Evolutionary conservation across 495 filamentous ascomycete genomes (phyloP).

Genomic region (Penicillium daleae): DNA sequence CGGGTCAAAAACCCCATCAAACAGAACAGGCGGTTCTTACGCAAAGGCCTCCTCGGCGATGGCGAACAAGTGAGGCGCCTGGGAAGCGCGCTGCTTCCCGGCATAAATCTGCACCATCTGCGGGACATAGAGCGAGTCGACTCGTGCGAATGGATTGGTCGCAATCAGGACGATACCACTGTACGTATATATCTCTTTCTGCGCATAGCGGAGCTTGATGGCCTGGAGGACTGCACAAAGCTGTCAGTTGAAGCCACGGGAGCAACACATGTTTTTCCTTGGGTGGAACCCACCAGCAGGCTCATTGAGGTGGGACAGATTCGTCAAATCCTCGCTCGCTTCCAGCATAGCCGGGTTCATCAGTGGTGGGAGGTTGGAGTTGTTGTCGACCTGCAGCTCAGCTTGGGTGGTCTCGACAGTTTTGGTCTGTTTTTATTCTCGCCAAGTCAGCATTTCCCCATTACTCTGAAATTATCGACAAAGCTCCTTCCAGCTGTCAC

Average conservation of each 20-base stretch:
- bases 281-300: constrained; percentile 75
- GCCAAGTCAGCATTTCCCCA: constrained; percentile 25
- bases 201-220: constrained; percentile 94
- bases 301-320: constrained; percentile 96
- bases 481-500: not conserved
- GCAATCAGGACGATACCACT: constrained; percentile 98
- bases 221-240: constrained; percentile 81
- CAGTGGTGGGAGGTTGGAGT: constrained; percentile 75
- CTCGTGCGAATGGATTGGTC: constrained; percentile 96
- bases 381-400: constrained; percentile 76
- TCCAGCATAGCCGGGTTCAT: constrained; percentile 99
- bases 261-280: not conserved
- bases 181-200: constrained; percentile 99
- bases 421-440: constrained; percentile 60
- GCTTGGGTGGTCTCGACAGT: constrained; percentile 78
- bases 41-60: constrained; percentile 99
- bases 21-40: constrained; percentile 53
- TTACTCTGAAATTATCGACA: not conserved
- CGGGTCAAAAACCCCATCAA: not conserved
- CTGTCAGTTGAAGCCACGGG: constrained; percentile 37
- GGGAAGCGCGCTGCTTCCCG: constrained; percentile 92
- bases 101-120: constrained; percentile 99
- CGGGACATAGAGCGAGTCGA: constrained; percentile 97
- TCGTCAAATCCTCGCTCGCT: constrained; percentile 97
- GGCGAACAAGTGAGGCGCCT: constrained; percentile 97